Conservation (phyloP, 177 flowering plant genomes). For the Telopea speciosissima region DNA sequence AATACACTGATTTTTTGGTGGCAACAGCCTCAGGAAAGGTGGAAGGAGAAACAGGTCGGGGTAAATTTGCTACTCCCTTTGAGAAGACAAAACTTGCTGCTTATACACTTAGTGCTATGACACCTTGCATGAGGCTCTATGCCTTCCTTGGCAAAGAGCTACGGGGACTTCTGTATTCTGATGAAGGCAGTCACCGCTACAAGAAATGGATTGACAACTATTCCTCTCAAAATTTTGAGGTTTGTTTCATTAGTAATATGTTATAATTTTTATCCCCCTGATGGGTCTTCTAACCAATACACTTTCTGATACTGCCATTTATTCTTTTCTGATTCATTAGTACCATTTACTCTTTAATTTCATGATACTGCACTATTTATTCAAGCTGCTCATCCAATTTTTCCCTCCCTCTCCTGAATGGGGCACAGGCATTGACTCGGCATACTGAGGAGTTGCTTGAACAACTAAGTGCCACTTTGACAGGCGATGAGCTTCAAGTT, state of each 20-base stretch:
- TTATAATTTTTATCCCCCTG: neutral
- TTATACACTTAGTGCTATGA: conserved; percentile 70
- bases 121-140: conserved; percentile 75
- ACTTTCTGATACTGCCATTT: neutral
- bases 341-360: neutral
- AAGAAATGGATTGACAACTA: conserved; percentile 77
- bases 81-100: conserved; percentile 80
- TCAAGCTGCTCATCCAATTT: neutral
- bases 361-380: neutral
- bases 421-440: conserved; percentile 47
- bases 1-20: conserved; percentile 57
- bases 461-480: conserved; percentile 62
- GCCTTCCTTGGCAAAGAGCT: conserved; percentile 55
- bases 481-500: conserved; percentile 67
- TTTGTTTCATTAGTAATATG: conserved; percentile 19
- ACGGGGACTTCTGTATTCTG: conserved; percentile 29
- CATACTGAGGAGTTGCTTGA: conserved; percentile 70
- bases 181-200: conserved; percentile 41
- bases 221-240: conserved; percentile 68
- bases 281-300: neutral
- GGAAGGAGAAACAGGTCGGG: conserved; percentile 74
- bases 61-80: conserved; percentile 92
- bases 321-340: neutral
- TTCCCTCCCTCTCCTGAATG: conserved; percentile 2
- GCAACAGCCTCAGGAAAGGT: conserved; percentile 77